Base-by-base conservation (phyloP, 2,329 filamentous ascomycete species). In the Calonectria hawksworthii region DNA sequence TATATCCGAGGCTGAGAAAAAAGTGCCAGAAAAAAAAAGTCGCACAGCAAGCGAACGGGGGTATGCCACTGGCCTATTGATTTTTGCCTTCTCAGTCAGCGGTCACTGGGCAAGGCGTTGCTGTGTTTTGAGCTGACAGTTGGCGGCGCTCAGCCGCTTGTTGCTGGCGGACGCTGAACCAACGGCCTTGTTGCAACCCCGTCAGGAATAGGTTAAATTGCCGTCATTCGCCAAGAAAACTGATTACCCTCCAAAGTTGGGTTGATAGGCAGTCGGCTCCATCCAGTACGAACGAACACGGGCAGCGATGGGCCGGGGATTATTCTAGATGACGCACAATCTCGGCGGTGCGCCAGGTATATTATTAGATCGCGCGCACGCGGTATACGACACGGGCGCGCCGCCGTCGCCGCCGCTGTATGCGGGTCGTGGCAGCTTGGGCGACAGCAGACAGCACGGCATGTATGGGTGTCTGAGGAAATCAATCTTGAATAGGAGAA, bases 271-370 rank as follows among this genome's bases (percentile, higher is more conserved):
- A 23, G 34, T 38, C 44, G 65, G 52, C 51, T 63, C 72, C 67
- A 52, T 70, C 61, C 32, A 41, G 72, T 74, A 70, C 72, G 72
- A 67, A 47, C 41, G 30, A 41, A 63, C 61, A 74, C 72, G 67
- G 61, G 61, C 52, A 30, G 56, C 32, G 28, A 36, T 21, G 41
- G 21, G 56, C 71, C 66, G 64, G 71, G 66, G 64, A 70, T 73
- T 69, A 56, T 63, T 70, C 23, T 32, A 54, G 66, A 63, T 51
- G 54, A 50, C 56, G 47, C 59, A 73, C 70, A 54, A 73, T n/a
- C 38, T 47, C 59, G 63, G 66, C 51, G 54, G 38, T 72, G 64
- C 64, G 70, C 52, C 64, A 50, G 61, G 61, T 47, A 65, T 65
- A 65, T 65, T 50, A 65, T 50, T 50, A 65, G 41, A 65, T 32